Evolutionary conservation across 1,284 basidiomycete species (phyloP), one percentile per base, ranked within the genome.

Genomic region (Cronartium ribicola): DNA sequence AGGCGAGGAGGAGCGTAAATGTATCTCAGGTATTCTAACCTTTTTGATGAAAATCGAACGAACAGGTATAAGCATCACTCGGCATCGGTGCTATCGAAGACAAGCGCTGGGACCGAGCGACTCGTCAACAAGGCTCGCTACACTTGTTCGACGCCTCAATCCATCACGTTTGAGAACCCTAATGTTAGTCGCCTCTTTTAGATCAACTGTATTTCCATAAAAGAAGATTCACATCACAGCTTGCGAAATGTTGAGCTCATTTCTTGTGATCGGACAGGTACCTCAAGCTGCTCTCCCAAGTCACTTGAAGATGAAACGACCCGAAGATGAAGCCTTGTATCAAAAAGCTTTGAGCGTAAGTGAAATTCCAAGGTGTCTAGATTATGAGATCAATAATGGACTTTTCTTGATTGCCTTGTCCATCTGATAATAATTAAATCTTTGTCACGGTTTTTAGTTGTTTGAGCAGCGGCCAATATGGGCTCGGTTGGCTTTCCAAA

Each of bases 401-500:
- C 17, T 17, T 20, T 64, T 4, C 5, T 29, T 8, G 4, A 20
- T 64, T 36, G 5, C 62, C 46, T 48, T 48, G 10, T 10, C 46
- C n/a, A 11, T 48, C 46, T 48, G 46, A 48, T 48, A n/a, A n/a
- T n/a, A n/a, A n/a, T n/a, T 8, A 46, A 46, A 20, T 4, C 20
- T 51, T 51, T 51, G 5, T 51, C 14, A 17, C 8, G 44, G 44
- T 8, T 8, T 51, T 66, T 64, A 83, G 81, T 76, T 83, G 5
- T 78, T 85, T 55, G 82, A 84, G 59, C 83, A 89, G 75, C 85
- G 95, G 29, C 92, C 94, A 0, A 84, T 96, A 20, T 98, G 95
- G 94, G 90, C 91, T 0, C 86, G 94, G 13, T 84, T 86, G 68
- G 90, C 90, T 0, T 83, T 98, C 6, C 86, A 91, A 76, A 94